Conservation (phyloP, 495 filamentous ascomycete genomes). For the Penicillium diatomitis region DNA sequence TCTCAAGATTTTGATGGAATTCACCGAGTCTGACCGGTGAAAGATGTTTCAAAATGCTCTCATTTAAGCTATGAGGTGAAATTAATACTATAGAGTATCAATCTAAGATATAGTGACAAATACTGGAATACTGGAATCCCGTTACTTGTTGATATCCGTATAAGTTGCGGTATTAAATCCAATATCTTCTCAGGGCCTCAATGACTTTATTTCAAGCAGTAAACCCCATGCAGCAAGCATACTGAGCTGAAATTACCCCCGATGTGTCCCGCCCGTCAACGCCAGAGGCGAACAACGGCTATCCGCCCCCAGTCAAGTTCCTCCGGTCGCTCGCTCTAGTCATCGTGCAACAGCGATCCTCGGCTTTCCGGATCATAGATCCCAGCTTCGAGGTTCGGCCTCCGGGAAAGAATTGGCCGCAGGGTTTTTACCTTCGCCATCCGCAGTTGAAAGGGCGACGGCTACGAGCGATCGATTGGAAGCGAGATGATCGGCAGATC, state of each 20-base stretch:
- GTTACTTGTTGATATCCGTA: no score
- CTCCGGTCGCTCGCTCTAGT: constrained; percentile 9
- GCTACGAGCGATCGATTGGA: constrained; percentile 17
- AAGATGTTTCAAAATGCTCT: background rate
- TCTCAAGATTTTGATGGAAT: background rate
- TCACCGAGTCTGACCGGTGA: background rate
- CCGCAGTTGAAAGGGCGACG: constrained; percentile 17
- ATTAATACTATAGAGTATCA: no score
- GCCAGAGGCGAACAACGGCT: constrained; percentile 5
- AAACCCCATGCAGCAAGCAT: background rate
- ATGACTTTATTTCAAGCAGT: background rate
- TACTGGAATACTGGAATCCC: no score
- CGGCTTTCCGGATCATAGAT: constrained; percentile 9
- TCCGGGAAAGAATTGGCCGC: constrained; percentile 20
- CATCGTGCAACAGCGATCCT: constrained; percentile 10
- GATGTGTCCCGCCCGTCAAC: background rate
- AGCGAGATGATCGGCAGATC: constrained; percentile 23
- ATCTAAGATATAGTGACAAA: no score
- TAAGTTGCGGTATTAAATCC: background rate
- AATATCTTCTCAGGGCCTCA: background rate
- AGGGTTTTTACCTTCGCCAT: constrained; percentile 18
- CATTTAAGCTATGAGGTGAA: background rate
- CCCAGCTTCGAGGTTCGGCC: constrained; percentile 8
- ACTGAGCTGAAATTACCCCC: background rate
- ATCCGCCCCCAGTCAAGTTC: constrained; percentile 10